Percentiles rank a stretch among this genome's conserved stretches.
Conservation (phyloP, 139 green algal genomes). For the Coelastrella sp. region DNA sequence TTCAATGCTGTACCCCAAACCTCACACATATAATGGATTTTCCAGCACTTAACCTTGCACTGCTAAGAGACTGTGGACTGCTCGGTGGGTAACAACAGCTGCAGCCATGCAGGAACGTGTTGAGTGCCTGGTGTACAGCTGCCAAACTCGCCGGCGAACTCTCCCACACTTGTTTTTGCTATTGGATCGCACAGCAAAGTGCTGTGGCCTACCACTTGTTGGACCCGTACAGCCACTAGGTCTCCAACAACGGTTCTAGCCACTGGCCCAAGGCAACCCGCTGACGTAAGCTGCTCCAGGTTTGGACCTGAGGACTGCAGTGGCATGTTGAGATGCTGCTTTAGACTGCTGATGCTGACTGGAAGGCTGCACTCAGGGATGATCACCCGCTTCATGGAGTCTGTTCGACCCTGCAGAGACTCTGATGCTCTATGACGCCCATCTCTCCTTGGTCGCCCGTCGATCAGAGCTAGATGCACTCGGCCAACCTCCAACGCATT, state of each 20-base stretch:
- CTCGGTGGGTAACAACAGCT: not conserved
- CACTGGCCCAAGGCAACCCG: not conserved
- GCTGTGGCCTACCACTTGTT: constrained; percentile 33
- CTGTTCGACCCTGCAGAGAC: constrained; percentile 70
- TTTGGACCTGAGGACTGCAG: not conserved
- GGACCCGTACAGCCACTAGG: constrained; percentile 70
- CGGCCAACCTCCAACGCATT: constrained; percentile 63
- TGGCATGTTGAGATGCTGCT: constrained; percentile 11
- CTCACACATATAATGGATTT: no score
- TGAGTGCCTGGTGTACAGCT: constrained; percentile 41
- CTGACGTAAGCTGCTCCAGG: not conserved
- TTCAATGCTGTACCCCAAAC: no score
- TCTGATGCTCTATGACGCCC: not conserved
- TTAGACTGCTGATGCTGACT: not conserved
- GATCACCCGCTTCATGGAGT: constrained; percentile 72
- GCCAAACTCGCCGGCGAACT: constrained; percentile 66
- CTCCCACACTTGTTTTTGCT: constrained; percentile 58
- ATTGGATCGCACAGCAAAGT: constrained; percentile 60
- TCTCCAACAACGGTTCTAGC: constrained; percentile 64
- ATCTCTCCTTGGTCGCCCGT: constrained; percentile 65
- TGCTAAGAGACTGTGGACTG: not conserved
- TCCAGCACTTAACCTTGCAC: no score
- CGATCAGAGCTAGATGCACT: constrained; percentile 74
- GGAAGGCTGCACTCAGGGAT: constrained; percentile 17
- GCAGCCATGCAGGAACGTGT: constrained; percentile 1